Base-by-base conservation (phyloP, 1,284 basidiomycete species). In the Apiotrichum siamense region DNA sequence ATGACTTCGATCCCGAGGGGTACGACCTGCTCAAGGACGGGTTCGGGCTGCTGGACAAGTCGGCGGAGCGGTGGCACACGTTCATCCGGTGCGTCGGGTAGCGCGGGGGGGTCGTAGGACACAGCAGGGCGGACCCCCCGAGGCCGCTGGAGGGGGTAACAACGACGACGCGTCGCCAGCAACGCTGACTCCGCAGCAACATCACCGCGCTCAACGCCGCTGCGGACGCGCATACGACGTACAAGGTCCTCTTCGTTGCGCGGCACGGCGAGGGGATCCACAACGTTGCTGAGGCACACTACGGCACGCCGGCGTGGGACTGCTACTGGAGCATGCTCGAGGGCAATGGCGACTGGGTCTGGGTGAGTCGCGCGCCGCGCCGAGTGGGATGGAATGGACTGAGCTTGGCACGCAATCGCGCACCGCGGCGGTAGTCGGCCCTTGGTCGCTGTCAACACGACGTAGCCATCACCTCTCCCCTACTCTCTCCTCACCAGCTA, bases 231-330 rank as follows among this genome's bases (percentile, higher is more conserved):
- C 31, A 57, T 18, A 72, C 68, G 18, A 48, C 54, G 9, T 71
- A 71, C 62, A 73, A 71, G 56, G 58, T 75, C 13, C 42, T 75
- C 29, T 75, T 57, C 55, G 44, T 72, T n/a, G 70, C 68, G 15
- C 54, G 74, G 29, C 74, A 75, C 42, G 73, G 73, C 1, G 55
- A 75, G 60, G 74, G 73, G 0, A 69, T 57, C 33, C 70, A 58
- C 46, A 60, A 59, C 38, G 41, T 57, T 31, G 73, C 67, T 0
- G 69, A 75, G 57, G 35, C 40, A 2, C 50, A 50, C 21, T 74
- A 74, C 42, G 73, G 72, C 4, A 66, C 64, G 2, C 48, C 52
- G 4, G 65, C 59, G 11, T 74, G 72, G 74, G 57, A 75, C 58
- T 63, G 57, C 49, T 52, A 61, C 50, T 67, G 60, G 58, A 59